phyloP scores from a whole-genome alignment of 2,329 filamentous ascomycete species.

The Fusarium pilosicola region DNA sequence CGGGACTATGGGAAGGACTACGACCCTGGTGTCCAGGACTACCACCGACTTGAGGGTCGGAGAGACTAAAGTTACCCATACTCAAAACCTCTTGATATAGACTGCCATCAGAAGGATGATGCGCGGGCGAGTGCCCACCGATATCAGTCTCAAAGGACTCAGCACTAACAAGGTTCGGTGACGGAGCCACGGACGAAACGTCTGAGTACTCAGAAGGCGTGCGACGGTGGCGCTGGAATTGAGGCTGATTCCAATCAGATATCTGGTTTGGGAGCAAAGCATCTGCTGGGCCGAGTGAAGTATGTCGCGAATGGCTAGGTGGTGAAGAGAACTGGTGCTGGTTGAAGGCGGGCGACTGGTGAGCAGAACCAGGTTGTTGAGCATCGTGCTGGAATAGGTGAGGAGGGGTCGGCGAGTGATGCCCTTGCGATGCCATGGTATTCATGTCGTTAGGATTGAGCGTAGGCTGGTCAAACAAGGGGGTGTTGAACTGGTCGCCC shows the following conservation, averaged over 20 bases:
- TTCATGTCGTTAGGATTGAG: slow-evolving; percentile 59
- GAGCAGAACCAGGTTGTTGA: slow-evolving; percentile 59
- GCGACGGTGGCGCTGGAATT: slow-evolving; percentile 85
- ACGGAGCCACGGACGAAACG: slow-evolving; percentile 85
- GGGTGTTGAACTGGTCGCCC: slow-evolving; percentile 68
- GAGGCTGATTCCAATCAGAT: slow-evolving; percentile 63
- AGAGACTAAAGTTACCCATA: slow-evolving; percentile 83
- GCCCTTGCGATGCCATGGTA: slow-evolving; percentile 65
- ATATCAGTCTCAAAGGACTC: slow-evolving; percentile 82
- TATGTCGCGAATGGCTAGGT: slow-evolving; percentile 64
- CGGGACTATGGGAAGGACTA: slow-evolving; percentile 80
- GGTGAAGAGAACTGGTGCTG: slow-evolving; percentile 65
- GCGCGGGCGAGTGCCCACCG: slow-evolving; percentile 80
- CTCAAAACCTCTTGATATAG: slow-evolving; percentile 82
- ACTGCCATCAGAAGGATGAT: slow-evolving; percentile 75
- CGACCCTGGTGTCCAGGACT: slow-evolving; percentile 76
- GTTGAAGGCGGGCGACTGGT: slow-evolving; percentile 67
- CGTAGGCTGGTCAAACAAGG: slow-evolving; percentile 65
- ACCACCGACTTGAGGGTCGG: slow-evolving; percentile 71
- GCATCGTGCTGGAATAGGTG: slow-evolving; percentile 63
- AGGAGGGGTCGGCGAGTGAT: slow-evolving; percentile 66
- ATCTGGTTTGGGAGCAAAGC: slow-evolving; percentile 65
- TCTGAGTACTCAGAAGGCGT: slow-evolving; percentile 93
- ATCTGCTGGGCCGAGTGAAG: slow-evolving; percentile 66
- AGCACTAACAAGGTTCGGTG: slow-evolving; percentile 80